Conservation (phyloP, 1,139 yeast genomes). For the Geotrichum reessii region DNA sequence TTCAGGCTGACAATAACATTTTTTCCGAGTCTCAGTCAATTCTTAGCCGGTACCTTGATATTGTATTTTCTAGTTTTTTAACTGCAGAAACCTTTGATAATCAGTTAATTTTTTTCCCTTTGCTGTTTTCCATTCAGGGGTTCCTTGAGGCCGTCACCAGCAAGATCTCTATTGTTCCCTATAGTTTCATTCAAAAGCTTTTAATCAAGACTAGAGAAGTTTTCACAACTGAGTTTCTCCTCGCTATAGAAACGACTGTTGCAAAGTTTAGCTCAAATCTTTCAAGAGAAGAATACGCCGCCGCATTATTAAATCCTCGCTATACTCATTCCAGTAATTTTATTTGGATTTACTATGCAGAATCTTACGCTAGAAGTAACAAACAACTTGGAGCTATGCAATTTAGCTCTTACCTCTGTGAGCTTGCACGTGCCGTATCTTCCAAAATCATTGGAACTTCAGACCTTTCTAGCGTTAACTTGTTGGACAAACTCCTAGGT, state of each 20-base stretch:
- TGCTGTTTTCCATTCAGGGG: slow-evolving; percentile 39
- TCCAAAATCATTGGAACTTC: slow-evolving; percentile 20
- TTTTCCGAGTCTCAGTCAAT: slow-evolving; percentile 6
- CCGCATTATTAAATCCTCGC: neutral
- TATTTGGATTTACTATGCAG: slow-evolving; percentile 23
- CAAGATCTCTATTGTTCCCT: slow-evolving; percentile 14
- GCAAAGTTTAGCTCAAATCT: slow-evolving; percentile 27
- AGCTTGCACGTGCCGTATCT: slow-evolving; percentile 27
- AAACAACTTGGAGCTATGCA: slow-evolving; percentile 34
- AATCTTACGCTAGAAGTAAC: slow-evolving; percentile 24
- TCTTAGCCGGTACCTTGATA: slow-evolving; percentile 33
- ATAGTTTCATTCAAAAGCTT: slow-evolving; percentile 19
- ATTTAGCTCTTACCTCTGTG: slow-evolving; percentile 25
- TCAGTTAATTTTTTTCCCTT: slow-evolving; percentile 38
- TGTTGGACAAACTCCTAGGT: slow-evolving; percentile 22
- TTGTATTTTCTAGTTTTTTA: slow-evolving; percentile 2
- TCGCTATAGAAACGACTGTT: slow-evolving; percentile 33
- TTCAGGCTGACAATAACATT: slow-evolving; percentile 27
- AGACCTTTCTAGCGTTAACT: slow-evolving; percentile 29
- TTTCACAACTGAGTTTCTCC: slow-evolving; percentile 33
- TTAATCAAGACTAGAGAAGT: slow-evolving; percentile 21
- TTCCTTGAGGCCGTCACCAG: slow-evolving; percentile 33
- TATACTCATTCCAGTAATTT: slow-evolving; percentile 1
- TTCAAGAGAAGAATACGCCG: slow-evolving; percentile 12
- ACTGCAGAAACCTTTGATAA: slow-evolving; percentile 6